Evolutionary conservation across 2,329 filamentous ascomycete species (phyloP), one percentile per base, ranked within the genome.

Genomic region (Arthrobotrys sphaeroides): DNA sequence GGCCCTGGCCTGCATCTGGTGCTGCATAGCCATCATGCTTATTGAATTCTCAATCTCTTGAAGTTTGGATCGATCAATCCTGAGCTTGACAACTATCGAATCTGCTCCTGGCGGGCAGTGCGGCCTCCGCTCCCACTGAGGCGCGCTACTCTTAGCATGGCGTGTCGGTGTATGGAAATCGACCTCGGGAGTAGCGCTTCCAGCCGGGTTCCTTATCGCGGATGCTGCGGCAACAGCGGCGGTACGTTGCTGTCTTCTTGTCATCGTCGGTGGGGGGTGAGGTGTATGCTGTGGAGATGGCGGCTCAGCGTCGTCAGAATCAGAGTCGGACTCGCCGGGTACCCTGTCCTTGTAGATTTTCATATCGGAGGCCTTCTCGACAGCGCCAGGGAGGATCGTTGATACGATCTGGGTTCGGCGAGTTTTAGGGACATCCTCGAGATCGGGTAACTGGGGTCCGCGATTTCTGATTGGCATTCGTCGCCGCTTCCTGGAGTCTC

Each of bases 381-480:
- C 94, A 3, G 93, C 92, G 22, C 94, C 95, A 13, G 95, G 95
- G 72, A 99, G 88, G 18, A 96, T 93, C 2, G 92, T 94, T 7
- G 94, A 97, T 0, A 99, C 93, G 61, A 98, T 88, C 78, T 97
- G 87, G 0, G 94, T 97, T 51, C 95, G 89, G 68, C 98, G 94
- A 0, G 95, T 98, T 60, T 94, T 89, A 83, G 95, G 94, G 65
- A 94, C 88, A 80, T 99, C 95, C 82, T 96, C 97, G 72, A 99
- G 88, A 83, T 99, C 95, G n/a, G 95, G 95, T 42, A 99, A 85
- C 73, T 92, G 91, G 4, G 95, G 95, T 0, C 95, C 95, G 77
- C 95, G 95, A 80, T 95, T 89, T 77, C 95, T 88, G 82, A 97
- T 98, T 79, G 97, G 92, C 5, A n/a, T n/a, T n/a, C 95, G 97